Conservation (phyloP, 805 yeast genomes). For the Torulaspora quercuum region DNA sequence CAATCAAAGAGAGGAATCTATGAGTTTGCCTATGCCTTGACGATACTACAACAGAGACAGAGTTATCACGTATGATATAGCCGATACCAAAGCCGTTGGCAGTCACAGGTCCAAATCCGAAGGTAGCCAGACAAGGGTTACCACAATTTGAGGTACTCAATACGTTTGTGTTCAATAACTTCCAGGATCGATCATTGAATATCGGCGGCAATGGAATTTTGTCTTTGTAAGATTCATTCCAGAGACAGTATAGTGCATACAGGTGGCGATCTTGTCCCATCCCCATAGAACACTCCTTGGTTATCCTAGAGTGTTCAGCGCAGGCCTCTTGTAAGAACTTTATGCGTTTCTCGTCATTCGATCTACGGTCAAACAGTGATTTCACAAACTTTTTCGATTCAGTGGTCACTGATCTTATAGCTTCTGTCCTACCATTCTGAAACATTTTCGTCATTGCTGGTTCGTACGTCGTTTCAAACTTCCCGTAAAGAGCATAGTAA, state of each 20-base stretch:
- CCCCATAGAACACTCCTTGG: conserved; percentile 68
- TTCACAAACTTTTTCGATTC: conserved; percentile 81
- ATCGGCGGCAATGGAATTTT: conserved; percentile 56
- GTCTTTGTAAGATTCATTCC: conserved; percentile 50
- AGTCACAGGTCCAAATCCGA: conserved; percentile 89
- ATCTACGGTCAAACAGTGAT: conserved; percentile 69
- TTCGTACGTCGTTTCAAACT: conserved; percentile 89
- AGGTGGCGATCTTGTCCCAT: conserved; percentile 91
- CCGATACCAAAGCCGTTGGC: conserved; percentile 94
- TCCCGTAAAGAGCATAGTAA: conserved; percentile 86
- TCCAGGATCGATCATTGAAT: conserved; percentile 88
- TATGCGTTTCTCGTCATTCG: conserved; percentile 55
- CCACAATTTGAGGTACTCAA: conserved; percentile 89
- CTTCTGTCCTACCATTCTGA: conserved; percentile 90
- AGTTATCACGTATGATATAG: conserved; percentile 76
- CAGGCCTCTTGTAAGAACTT: conserved; percentile 66
- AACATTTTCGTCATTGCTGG: conserved; percentile 93
- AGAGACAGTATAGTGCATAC: conserved; percentile 80
- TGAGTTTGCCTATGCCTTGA: conserved; percentile 87
- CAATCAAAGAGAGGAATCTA: conserved; percentile 66
- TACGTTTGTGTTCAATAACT: conserved; percentile 71
- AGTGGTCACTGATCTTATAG: conserved; percentile 77
- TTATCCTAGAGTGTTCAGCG: conserved; percentile 59
- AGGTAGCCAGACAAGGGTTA: conserved; percentile 77
- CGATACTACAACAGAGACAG: conserved; percentile 74